phyloP scores from a whole-genome alignment of 1,139 yeast genomes.

The Arxiozyma slooffiae region DNA sequence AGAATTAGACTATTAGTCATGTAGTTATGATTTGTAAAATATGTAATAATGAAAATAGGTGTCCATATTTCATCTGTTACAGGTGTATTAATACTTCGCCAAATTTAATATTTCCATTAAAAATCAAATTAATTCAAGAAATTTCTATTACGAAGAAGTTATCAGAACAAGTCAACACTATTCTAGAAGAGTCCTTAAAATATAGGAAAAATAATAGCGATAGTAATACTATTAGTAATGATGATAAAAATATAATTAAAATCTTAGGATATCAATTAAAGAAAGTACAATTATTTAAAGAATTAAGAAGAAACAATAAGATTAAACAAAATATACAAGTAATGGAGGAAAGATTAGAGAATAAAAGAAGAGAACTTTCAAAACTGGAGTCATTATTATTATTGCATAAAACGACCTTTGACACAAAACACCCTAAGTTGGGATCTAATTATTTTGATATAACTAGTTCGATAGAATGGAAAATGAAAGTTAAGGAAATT shows the following conservation, averaged over 20 bases:
- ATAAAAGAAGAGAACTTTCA: conserved; percentile 10
- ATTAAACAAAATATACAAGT: conserved; percentile 13
- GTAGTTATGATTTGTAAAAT: conserved; percentile 1
- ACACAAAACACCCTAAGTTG: neutral
- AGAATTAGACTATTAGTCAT: neutral
- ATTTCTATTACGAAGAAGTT: conserved; percentile 13
- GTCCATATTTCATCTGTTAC: conserved; percentile 11
- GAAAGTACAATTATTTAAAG: conserved; percentile 16
- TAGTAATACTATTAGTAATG: neutral
- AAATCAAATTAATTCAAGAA: conserved; percentile 13
- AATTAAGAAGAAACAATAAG: conserved; percentile 13
- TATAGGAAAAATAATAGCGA: neutral
- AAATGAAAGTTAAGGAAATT: neutral
- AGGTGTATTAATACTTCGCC: conserved; percentile 27
- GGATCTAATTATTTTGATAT: neutral
- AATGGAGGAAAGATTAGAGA: conserved; percentile 9
- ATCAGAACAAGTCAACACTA: conserved; percentile 14
- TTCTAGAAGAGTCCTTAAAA: conserved; percentile 14
- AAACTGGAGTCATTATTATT: conserved; percentile 5
- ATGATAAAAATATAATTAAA: conserved; percentile 7
- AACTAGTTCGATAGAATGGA: neutral
- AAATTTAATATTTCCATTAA: conserved; percentile 10
- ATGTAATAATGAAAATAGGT: neutral
- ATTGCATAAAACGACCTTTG: neutral
- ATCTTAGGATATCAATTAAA: conserved; percentile 15